Percentiles rank a stretch among this genome's conserved stretches.
Conservation (phyloP, 352 stramenopile species). For the Globisporangium emineosum region DNA sequence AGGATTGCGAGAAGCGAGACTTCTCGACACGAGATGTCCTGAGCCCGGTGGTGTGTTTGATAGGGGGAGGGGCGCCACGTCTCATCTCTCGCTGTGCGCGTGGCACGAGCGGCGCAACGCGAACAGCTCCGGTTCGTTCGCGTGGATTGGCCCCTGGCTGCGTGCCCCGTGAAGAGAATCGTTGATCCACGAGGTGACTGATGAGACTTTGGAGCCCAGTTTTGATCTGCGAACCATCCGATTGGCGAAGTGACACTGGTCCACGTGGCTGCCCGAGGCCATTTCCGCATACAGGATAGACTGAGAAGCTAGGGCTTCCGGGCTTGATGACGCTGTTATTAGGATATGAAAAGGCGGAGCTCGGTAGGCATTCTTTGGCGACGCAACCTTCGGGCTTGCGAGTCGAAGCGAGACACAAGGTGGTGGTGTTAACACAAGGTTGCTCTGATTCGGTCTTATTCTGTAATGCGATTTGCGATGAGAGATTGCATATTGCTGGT, state of each 20-base stretch:
- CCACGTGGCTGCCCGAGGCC: not conserved
- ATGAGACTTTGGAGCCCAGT: not conserved
- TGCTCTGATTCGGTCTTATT: too few relatives aligned
- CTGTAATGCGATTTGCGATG: too few relatives aligned
- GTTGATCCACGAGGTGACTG: not conserved
- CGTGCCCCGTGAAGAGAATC: not conserved
- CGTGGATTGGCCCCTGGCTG: not conserved
- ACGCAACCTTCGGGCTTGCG: too few relatives aligned
- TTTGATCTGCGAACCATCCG: not conserved
- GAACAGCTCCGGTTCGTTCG: not conserved
- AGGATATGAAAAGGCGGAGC: not conserved
- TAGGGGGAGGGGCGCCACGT: not conserved
- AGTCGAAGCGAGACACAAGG: too few relatives aligned
- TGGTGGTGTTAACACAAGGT: too few relatives aligned
- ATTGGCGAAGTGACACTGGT: not conserved
- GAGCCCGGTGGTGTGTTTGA: not conserved
- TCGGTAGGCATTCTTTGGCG: not conserved
- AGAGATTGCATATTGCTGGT: too few relatives aligned
- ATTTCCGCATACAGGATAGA: too few relatives aligned
- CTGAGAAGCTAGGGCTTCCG: slow-evolving; percentile 1
- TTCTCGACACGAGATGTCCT: too few relatives aligned
- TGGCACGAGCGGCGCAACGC: not conserved
- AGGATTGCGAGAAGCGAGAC: not conserved
- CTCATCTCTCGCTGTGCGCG: not conserved
- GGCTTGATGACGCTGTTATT: not conserved